phyloP scores from a whole-genome alignment of 2,329 filamentous ascomycete genomes.

The Colletotrichum chlorophyti region DNA sequence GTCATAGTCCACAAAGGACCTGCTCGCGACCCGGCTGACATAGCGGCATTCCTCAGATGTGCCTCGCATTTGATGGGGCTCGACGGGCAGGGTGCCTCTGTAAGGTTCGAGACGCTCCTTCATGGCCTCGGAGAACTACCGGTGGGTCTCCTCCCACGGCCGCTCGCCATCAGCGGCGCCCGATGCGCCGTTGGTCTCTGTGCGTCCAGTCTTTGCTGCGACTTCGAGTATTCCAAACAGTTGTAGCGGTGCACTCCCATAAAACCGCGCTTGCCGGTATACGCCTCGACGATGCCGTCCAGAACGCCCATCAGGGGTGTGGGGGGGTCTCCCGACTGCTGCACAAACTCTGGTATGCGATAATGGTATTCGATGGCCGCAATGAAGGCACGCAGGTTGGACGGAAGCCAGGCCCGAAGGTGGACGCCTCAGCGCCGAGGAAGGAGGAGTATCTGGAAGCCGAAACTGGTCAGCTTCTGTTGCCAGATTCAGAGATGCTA shows the following conservation, averaged over 20 bases:
- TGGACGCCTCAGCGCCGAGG: constrained; percentile 58
- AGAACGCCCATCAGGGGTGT: constrained; percentile 57
- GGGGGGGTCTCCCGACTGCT: constrained; percentile 54
- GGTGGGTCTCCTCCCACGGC: constrained; percentile 58
- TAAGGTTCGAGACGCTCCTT: constrained; percentile 59
- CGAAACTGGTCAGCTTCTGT: neutral
- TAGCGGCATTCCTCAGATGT: constrained; percentile 62
- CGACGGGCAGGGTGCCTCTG: constrained; percentile 50
- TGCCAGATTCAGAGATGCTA: too few species aligned
- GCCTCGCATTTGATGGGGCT: constrained; percentile 60
- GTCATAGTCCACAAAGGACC: constrained; percentile 55
- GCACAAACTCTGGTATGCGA: constrained; percentile 58
- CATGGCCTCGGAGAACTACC: constrained; percentile 59
- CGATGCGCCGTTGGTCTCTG: constrained; percentile 58
- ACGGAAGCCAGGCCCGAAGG: constrained; percentile 59
- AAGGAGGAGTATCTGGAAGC: constrained; percentile 51
- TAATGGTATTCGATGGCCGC: constrained; percentile 62
- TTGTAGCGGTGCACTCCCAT: constrained; percentile 64
- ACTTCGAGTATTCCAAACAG: constrained; percentile 62
- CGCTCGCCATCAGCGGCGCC: constrained; percentile 48
- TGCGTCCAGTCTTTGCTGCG: constrained; percentile 59
- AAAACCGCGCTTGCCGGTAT: constrained; percentile 61
- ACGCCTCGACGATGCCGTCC: constrained; percentile 61
- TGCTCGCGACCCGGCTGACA: constrained; percentile 47
- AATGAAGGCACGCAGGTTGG: constrained; percentile 61